Percentiles rank a stretch among this genome's conserved stretches.
Evolutionary conservation across 768 basidiomycete genomes (phyloP).

Genomic region (Mrakia blollopis): DNA sequence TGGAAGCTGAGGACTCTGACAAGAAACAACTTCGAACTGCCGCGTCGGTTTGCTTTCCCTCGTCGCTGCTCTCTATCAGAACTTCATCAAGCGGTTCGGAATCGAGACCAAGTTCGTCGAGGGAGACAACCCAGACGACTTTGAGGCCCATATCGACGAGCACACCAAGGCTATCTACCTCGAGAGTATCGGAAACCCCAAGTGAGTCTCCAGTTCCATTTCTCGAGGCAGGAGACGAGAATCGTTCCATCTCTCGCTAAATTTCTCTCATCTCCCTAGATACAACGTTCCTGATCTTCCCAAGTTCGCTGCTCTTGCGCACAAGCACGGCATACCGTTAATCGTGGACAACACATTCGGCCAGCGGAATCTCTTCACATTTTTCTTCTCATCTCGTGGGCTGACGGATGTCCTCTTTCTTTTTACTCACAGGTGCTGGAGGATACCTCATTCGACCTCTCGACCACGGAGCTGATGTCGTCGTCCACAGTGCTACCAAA

Average conservation of each 20-base stretch:
- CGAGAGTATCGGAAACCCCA: neutral
- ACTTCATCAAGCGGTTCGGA: neutral
- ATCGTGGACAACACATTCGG: slow-evolving; percentile 1
- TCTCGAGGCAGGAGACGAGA: neutral
- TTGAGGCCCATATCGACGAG: neutral
- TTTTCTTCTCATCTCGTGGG: neutral
- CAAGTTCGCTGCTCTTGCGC: neutral
- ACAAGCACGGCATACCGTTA: neutral
- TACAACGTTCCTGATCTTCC: neutral
- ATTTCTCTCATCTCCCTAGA: neutral
- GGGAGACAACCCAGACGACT: neutral
- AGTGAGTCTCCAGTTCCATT: neutral
- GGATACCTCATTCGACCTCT: neutral
- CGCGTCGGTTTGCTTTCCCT: too few species aligned
- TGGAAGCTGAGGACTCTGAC: too few species aligned
- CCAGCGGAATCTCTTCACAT: neutral
- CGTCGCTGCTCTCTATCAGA: too few species aligned
- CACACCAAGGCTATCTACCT: neutral
- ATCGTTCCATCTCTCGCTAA: neutral
- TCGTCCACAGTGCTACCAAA: neutral
- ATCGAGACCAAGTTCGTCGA: neutral
- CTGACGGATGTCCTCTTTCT: neutral
- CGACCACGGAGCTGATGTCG: neutral
- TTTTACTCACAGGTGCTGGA: neutral
- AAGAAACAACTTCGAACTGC: too few species aligned